Base-by-base conservation (phyloP, 306 rosid species). In the Astragalus membranaceus region DNA sequence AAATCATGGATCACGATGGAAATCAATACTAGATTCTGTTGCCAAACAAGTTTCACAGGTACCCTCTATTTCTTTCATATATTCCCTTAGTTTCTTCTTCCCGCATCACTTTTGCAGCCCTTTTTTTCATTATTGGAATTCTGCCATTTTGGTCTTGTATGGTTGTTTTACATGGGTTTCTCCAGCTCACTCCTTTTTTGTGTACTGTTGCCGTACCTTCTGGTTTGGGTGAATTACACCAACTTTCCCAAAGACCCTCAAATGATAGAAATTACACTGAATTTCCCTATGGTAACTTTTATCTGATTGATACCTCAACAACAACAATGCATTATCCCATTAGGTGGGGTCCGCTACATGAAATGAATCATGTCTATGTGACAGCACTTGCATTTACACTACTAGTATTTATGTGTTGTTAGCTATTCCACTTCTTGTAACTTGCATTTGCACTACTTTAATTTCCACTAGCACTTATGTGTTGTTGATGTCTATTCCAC, bases 31-130 rank as follows among this genome's bases (percentile, higher is more conserved):
- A 56, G 83, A 81, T 78, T 87, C 96, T 37, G 73, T 94, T 57
- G 87, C 95, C 78, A 87, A 83, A 83, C 97, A 94, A 62, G 97
- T 94, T 83, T 94, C 98, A 55, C 92, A 90, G 98, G 98, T 93
- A 72, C 53, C 16, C 15, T 65, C 46, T 68, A 41, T 66, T 41
- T 42, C 47, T 14, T 48, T 17, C 65, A 20, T 62, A 64, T 50
- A 46, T 52, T 36, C 35, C 63, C 23, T 50, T 66, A 32, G 41
- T 74, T 64, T 82, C 69, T 64, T 82, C 69, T 67, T 60, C 36
- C 66, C 5, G 9, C 11, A 8, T n/a, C 4, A 13, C 32, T 55
- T 64, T 74, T 64, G 63, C 48, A 15, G 7, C 13, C 30, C 51
- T 3, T 68, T 47, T 43, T 64, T 69, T 57, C 26, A 23, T 50